Conservation (phyloP, 257 asterid species). For the Petrea volubilis region DNA sequence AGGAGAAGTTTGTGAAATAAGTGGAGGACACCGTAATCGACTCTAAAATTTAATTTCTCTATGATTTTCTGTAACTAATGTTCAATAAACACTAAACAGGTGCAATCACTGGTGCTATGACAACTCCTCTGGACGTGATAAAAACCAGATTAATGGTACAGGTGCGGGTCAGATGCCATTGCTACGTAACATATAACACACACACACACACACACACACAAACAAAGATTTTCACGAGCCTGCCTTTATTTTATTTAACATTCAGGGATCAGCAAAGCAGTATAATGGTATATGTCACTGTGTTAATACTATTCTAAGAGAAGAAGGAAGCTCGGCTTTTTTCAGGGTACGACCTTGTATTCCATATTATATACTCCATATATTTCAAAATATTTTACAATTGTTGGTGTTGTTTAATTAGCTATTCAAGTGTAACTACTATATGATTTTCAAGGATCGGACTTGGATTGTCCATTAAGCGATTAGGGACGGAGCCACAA, state of each 20-base stretch:
- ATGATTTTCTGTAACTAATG: neutral
- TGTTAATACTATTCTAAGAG: conserved; percentile 43
- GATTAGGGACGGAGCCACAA: no score
- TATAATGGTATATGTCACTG: conserved; percentile 57
- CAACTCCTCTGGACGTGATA: conserved; percentile 74
- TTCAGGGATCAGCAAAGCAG: conserved; percentile 64
- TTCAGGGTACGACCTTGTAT: conserved; percentile 42
- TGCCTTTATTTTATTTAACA: neutral
- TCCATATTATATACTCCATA: conserved; percentile 3
- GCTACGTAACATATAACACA: neutral
- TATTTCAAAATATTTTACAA: neutral
- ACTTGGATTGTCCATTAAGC: no score
- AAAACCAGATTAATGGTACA: conserved; percentile 74
- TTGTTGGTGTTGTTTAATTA: neutral
- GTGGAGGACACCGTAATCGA: no score
- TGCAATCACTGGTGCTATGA: conserved; percentile 68
- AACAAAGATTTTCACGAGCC: neutral
- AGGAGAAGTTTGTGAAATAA: no score
- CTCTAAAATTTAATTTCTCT: neutral
- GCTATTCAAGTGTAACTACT: neutral
- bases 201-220: neutral
- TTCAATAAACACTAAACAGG: conserved; percentile 32
- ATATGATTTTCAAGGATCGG: no score
- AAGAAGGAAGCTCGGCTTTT: conserved; percentile 61
- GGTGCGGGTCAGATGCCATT: conserved; percentile 30